Evolutionary conservation across 768 basidiomycete species (phyloP).

Genomic region (Porphyrellus cyaneotinctus): DNA sequence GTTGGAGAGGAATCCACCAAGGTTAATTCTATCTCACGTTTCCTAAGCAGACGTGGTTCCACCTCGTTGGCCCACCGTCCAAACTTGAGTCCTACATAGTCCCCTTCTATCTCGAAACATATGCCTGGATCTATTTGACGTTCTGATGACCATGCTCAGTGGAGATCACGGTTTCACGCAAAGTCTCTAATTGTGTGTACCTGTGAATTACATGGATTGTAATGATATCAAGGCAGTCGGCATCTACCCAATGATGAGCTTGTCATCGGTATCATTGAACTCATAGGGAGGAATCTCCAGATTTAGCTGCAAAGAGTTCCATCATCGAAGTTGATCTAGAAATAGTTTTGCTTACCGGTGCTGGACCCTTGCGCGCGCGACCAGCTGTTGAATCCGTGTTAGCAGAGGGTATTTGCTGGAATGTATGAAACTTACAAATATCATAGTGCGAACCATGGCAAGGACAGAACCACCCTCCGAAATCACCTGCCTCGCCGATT

Average conservation of each 20-base stretch:
- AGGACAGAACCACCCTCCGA: conserved; percentile 98
- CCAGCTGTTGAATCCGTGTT: conserved; percentile 55
- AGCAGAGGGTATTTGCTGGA: conserved; percentile 1
- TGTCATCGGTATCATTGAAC: conserved; percentile 83
- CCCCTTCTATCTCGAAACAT: background rate
- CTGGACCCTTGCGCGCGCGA: conserved; percentile 93
- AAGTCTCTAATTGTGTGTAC: conserved; percentile 23
- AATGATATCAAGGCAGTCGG: conserved; percentile 3
- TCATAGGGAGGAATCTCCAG: conserved; percentile 88
- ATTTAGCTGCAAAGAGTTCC: conserved; percentile 60
- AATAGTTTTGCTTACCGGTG: conserved; percentile 61
- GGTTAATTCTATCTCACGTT: conserved; percentile 19
- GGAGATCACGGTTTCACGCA: conserved; percentile 5
- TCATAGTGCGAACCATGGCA: conserved; percentile 99
- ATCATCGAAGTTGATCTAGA: background rate
- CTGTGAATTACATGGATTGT: conserved; percentile 18
- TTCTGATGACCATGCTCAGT: background rate
- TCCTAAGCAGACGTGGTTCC: conserved; percentile 16
- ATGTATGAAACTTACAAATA: conserved; percentile 63
- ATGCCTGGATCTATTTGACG: background rate
- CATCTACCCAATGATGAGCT: conserved; percentile 77
- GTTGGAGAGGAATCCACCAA: conserved; percentile 13
- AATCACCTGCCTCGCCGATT: conserved; percentile 96
- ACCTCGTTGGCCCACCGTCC: conserved; percentile 5
- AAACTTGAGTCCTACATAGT: conserved; percentile 1